Conservation (phyloP, 2,329 filamentous ascomycete genomes). For the Lizonia empirigonia region DNA sequence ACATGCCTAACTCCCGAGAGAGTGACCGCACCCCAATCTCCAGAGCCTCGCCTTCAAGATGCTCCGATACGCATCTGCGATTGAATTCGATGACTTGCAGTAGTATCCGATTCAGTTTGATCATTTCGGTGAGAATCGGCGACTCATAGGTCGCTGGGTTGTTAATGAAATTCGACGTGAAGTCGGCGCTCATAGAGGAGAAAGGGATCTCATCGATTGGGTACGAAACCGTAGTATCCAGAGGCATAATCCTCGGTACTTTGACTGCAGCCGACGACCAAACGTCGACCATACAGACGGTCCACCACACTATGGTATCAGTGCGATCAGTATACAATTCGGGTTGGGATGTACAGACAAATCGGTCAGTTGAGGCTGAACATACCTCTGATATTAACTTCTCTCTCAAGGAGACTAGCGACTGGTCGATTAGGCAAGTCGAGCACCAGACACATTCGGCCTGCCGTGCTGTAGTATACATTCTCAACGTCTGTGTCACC, state of each 20-base stretch:
- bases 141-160: constrained; percentile 19
- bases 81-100: constrained; percentile 34
- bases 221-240: constrained; percentile 24
- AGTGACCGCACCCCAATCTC: constrained; percentile 26
- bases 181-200: constrained; percentile 23
- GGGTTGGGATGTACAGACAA: not conserved
- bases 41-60: constrained; percentile 24
- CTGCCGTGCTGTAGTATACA: constrained; percentile 30
- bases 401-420: constrained; percentile 26
- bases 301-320: constrained; percentile 23
- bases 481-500: constrained; percentile 34
- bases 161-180: constrained; percentile 16
- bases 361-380: not conserved
- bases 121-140: constrained; percentile 34
- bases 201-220: constrained; percentile 34
- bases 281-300: constrained; percentile 34
- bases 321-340: not conserved
- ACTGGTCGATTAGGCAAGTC: constrained; percentile 30
- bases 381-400: constrained; percentile 31
- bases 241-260: constrained; percentile 31
- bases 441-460: constrained; percentile 29
- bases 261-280: constrained; percentile 33
- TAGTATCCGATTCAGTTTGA: constrained; percentile 31
- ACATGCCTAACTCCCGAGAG: constrained; percentile 26
- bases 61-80: constrained; percentile 28